Base-by-base conservation (phyloP, 1,284 basidiomycete species). In the Naganishia sp. region DNA sequence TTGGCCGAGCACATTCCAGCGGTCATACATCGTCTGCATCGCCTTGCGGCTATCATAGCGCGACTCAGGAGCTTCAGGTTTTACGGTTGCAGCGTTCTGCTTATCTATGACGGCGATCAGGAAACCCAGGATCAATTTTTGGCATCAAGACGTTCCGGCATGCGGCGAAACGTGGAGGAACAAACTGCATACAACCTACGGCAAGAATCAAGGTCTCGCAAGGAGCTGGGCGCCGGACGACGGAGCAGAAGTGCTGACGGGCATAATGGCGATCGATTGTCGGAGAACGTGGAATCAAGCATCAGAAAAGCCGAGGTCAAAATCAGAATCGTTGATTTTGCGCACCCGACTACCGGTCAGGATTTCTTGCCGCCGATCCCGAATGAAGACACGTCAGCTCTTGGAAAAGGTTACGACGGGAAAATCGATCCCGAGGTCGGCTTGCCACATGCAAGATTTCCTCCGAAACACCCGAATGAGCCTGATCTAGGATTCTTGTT, bases 311-410 rank as follows among this genome's bases (percentile, higher is more conserved):
- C 96, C 47, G 93, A 96, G 78, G 86, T 99, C 67, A 93, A 92
- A 74, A 90, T 99, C 70, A 90, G 94, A 32, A 88, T 99, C 65
- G 96, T 99, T 67, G 95, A 99, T 80, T 99, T 99, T 81, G 96
- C 95, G 7, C 95, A 98, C 78, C 98, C 95, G 67, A 98, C 94
- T 9, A 98, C 94, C 0, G 95, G 95, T 7, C 84, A 85, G 52
- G 96, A 99, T 78, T 98, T 93, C 84, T 77, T 90, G 63, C 86
- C 88, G 11, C 76, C 78, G 0, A 21, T 53, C 0, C 73, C 71
- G 11, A 57, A 72, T 21, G 68, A 71, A 47, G 77, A 79, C 57
- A 71, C 73, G 15, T 68, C 73, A 4, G 69, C 73, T 35, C 83
- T 85, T 70, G 88, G 86, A 35, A 87, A 87, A 74, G 92, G 92